Conservation (phyloP, 371 early-diverging fungal species). For the Basidiobolus meristosporus region DNA sequence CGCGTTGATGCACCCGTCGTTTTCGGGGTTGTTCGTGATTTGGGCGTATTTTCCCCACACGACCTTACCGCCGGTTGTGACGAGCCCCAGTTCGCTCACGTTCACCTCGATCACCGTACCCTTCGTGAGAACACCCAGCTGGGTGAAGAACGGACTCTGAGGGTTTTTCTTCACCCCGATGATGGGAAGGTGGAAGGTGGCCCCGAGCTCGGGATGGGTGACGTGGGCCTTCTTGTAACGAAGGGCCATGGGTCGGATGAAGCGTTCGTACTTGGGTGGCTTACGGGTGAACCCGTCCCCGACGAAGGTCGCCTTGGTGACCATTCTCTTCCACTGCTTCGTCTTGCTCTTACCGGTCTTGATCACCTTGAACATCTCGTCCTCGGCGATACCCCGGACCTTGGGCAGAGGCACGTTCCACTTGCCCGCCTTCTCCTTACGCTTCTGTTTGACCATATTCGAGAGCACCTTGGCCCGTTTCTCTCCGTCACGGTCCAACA, state of each 20-base stretch:
- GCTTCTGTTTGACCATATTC: constrained; percentile 99
- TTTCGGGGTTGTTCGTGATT: constrained; percentile 80
- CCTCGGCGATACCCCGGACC: constrained; percentile 97
- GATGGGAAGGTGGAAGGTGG: constrained; percentile 97
- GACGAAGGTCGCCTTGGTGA: constrained; percentile 99
- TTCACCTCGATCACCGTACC: constrained; percentile 98
- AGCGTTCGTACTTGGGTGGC: constrained; percentile 99
- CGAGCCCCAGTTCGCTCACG: constrained; percentile 96
- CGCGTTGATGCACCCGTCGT: constrained; percentile 94
- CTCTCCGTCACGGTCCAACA: constrained; percentile 98
- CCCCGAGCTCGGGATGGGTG: constrained; percentile 97
- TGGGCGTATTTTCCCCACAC: constrained; percentile 99
- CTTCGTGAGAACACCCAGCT: constrained; percentile 97
- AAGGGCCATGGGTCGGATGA: constrained; percentile 98
- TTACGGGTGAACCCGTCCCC: constrained; percentile 98
- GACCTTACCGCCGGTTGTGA: constrained; percentile 96
- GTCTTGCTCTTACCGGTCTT: constrained; percentile 90
- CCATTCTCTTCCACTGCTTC: constrained; percentile 98
- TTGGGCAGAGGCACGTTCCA: constrained; percentile 98
- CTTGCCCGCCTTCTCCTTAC: constrained; percentile 99
- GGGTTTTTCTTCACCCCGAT: constrained; percentile 99
- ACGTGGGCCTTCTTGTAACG: constrained; percentile 99
- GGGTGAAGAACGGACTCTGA: constrained; percentile 91
- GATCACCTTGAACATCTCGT: constrained; percentile 97
- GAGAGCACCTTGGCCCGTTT: constrained; percentile 90